These are phyloP conservation scores for Aspergillus ochraceus DNA, from an alignment of 2,329 filamentous ascomycete species.

Conservation along the genomic window DNA sequence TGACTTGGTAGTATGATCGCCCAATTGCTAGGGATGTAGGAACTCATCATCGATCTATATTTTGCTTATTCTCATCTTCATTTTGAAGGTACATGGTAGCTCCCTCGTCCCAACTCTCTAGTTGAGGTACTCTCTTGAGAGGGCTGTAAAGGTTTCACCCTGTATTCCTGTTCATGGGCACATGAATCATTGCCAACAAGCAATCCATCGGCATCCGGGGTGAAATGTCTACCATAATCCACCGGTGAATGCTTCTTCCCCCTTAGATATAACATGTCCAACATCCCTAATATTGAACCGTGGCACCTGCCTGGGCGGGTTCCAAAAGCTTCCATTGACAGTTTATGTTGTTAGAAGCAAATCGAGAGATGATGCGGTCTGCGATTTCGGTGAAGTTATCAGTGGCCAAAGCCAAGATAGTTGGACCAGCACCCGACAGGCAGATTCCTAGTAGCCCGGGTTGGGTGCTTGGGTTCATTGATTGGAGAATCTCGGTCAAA, in stretches of 20 bases:
- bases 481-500: constrained; percentile 83
- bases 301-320: constrained; percentile 68
- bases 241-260: neutral
- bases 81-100: too few relatives aligned
- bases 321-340: constrained; percentile 88
- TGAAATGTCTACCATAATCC: neutral
- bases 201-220: too few relatives aligned
- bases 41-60: neutral
- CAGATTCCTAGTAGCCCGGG: constrained; percentile 91
- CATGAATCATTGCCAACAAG: neutral
- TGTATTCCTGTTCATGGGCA: neutral
- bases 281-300: constrained; percentile 27
- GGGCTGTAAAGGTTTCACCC: too few relatives aligned
- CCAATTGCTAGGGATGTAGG: neutral
- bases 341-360: constrained; percentile 64
- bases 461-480: constrained; percentile 83
- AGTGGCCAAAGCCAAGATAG: constrained; percentile 89
- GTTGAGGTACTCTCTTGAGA: too few relatives aligned
- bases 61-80: too few relatives aligned
- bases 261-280: neutral
- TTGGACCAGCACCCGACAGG: constrained; percentile 90
- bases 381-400: constrained; percentile 88
- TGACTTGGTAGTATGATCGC: neutral
- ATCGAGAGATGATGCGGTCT: constrained; percentile 70
- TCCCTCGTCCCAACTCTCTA: too few relatives aligned